Conservation (phyloP, 139 green algal species). For the Coelastrella sp. region DNA sequence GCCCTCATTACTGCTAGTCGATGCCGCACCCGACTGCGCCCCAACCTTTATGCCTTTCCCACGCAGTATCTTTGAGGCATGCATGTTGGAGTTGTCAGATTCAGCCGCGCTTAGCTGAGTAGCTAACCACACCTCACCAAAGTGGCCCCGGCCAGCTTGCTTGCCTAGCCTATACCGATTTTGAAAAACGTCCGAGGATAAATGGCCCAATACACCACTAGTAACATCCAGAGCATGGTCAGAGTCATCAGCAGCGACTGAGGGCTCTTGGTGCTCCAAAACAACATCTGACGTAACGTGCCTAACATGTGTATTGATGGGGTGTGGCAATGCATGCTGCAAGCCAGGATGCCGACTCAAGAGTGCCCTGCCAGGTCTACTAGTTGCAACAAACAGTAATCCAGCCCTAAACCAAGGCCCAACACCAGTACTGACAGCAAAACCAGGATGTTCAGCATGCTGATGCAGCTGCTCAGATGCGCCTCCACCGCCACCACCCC, state of each 20-base stretch:
- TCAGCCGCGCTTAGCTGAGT: not conserved
- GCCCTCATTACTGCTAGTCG: not conserved
- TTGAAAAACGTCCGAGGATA: too few relatives aligned
- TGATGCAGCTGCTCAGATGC: not conserved
- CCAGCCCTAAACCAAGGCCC: not conserved
- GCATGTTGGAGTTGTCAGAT: too few relatives aligned
- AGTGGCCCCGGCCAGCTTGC: slow-evolving; percentile 69
- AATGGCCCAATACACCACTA: too few relatives aligned
- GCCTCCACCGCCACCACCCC: not conserved
- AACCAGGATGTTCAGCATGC: not conserved
- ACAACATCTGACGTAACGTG: too few relatives aligned
- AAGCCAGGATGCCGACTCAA: not conserved
- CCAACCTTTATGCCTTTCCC: too few relatives aligned
- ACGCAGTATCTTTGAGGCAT: too few relatives aligned
- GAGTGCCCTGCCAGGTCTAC: not conserved
- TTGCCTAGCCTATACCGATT: slow-evolving; percentile 52
- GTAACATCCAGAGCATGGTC: too few relatives aligned
- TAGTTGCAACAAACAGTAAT: not conserved
- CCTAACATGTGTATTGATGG: too few relatives aligned
- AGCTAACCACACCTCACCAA: slow-evolving; percentile 81
- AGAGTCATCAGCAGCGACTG: too few relatives aligned
- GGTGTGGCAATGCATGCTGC: not conserved
- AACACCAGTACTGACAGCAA: not conserved
- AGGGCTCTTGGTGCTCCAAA: too few relatives aligned
- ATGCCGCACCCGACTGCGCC: not conserved